Base-by-base conservation (phyloP, 441 rosid species). In the Macaranga tanarius region DNA sequence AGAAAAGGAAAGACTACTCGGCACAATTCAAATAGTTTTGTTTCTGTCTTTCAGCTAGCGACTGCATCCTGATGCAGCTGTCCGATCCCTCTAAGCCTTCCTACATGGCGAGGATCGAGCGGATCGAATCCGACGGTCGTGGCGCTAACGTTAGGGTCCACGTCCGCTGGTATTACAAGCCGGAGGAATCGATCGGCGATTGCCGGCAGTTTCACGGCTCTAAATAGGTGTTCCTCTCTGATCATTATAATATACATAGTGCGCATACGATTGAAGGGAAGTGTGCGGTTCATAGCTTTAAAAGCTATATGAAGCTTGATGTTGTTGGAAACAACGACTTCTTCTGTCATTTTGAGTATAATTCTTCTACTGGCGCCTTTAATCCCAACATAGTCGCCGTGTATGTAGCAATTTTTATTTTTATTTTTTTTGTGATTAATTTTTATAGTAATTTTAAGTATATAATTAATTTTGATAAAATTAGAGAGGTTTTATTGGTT, bases 261-360 rank as follows among this genome's bases (percentile, higher is more conserved):
- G 92, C 96, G 3, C 97, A 93, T 72, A 89, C 99, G 2, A 90
- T 95, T 47, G 96, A 95, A 68, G 95, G 84, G 26, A 95, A 90
- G 95, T 95, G 99, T 78, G 85, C 85, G 72, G 98, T 95, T 64
- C 99, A 95, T 77, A 82, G 87, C 44, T 95, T 92, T 81, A 85
- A 87, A 82, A 87, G 87, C 83, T 95, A 95, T 71, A 89, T 89
- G 7, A 95, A 86, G 80, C 95, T 95, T 15, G 92, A 90, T 50
- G 88, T 93, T 20, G 97, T 95, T 0, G 96, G 92, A 57, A 91
- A 88, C 82, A 98, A 95, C 55, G 98, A 95, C 74, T 95, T 88
- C 91, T 95, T 91, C 80, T 91, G 97, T 77, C 97, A 98, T 77
- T 95, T 95, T 64, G 98, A 93, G 89, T 95, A 95, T 44, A 95